Conservation (phyloP, 2,329 filamentous ascomycete species). For the Elsinoe ampelina region DNA sequence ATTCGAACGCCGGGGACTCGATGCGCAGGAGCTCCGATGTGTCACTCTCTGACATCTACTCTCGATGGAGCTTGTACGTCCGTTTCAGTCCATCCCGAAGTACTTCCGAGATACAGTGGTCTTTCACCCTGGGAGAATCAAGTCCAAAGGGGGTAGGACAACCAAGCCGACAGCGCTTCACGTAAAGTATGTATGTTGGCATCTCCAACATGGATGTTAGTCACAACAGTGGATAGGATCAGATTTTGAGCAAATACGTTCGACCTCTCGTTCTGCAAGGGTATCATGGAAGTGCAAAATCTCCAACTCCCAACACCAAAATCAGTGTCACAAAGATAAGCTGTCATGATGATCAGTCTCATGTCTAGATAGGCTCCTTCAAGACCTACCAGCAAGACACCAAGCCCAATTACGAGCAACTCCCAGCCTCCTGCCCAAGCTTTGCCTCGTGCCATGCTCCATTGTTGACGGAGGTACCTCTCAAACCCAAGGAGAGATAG, state of each 20-base stretch:
- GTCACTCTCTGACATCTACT: neutral
- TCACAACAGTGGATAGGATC: neutral
- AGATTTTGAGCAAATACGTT: neutral
- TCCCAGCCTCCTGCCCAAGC: conserved; percentile 52
- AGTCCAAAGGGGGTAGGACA: neutral
- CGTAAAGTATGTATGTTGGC: no score
- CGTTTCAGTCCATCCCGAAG: neutral
- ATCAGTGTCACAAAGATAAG: neutral
- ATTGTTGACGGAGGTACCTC: conserved; percentile 54
- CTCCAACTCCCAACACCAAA: neutral
- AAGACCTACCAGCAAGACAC: conserved; percentile 43
- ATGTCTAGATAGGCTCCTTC: neutral
- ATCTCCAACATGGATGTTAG: neutral
- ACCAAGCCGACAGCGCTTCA: neutral
- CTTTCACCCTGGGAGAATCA: no score
- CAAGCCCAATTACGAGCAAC: conserved; percentile 39
- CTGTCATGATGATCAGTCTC: neutral
- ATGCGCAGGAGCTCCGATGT: neutral
- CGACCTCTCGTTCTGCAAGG: neutral
- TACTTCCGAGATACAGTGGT: no score
- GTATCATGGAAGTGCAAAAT: neutral
- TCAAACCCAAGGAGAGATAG: conserved; percentile 46
- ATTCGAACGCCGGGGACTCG: neutral
- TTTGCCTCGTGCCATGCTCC: conserved; percentile 49
- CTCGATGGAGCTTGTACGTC: neutral